Evolutionary conservation across 345 rosid genomes (phyloP).

Genomic region (Erysimum cheiranthoides): DNA sequence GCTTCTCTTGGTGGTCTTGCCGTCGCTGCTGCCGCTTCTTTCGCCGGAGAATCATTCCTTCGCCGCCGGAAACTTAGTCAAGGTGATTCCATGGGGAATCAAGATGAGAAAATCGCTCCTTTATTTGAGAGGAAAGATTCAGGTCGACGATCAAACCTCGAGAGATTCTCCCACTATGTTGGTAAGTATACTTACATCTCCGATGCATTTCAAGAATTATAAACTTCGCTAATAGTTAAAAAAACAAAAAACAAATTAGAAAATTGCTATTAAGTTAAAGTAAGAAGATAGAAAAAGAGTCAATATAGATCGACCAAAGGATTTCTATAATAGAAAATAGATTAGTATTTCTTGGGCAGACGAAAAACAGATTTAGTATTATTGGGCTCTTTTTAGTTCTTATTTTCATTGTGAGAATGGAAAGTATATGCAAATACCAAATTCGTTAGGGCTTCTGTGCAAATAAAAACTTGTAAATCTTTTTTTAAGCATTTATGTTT

Average conservation of each 20-base stretch:
- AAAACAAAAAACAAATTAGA: neutral
- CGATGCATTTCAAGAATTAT: neutral
- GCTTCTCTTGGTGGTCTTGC: conserved; percentile 43
- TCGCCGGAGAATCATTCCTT: conserved; percentile 37
- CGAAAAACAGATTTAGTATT: neutral
- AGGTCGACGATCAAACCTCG: conserved; percentile 61
- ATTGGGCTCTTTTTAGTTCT: neutral
- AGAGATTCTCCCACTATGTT: conserved; percentile 79
- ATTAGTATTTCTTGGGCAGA: neutral
- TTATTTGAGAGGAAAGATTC: conserved; percentile 54
- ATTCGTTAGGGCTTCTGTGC: neutral
- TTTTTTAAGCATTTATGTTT: neutral
- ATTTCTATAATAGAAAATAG: neutral
- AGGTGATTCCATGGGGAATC: conserved; percentile 22
- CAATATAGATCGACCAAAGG: neutral
- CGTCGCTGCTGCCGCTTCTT: conserved; percentile 13
- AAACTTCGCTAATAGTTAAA: neutral
- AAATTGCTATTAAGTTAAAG: neutral
- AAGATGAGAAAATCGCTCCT: conserved; percentile 50
- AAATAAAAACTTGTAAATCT: neutral
- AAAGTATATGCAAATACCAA: neutral
- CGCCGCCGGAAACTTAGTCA: conserved; percentile 17
- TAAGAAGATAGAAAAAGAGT: neutral
- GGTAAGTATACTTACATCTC: conserved; percentile 52
- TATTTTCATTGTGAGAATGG: neutral